phyloP scores from a whole-genome alignment of 2,329 filamentous ascomycete species.

The Apiospora rasikravindrae region DNA sequence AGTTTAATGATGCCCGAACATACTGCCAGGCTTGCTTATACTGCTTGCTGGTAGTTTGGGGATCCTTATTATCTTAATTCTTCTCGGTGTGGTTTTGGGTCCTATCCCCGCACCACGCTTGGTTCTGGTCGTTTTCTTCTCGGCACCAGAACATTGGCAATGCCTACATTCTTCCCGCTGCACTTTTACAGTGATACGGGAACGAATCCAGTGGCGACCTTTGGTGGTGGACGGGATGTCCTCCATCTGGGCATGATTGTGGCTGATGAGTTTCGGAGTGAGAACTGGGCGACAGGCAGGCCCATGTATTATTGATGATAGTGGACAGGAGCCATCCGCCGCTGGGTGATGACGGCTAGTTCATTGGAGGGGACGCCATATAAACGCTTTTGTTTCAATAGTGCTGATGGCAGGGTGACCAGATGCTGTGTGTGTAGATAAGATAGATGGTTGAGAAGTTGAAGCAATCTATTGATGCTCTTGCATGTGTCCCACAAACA shows the following conservation, averaged over 20 bases:
- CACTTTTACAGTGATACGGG: neutral
- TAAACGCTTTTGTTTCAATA: neutral
- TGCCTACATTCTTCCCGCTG: neutral
- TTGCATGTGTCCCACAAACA: neutral
- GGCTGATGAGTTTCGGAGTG: conserved; percentile 1
- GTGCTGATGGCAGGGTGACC: neutral
- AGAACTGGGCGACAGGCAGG: neutral
- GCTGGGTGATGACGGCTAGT: conserved; percentile 1
- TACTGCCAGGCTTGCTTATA: neutral
- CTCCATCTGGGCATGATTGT: neutral
- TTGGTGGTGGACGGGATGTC: neutral
- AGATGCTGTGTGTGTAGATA: conserved; percentile 11
- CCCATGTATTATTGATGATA: conserved; percentile 5
- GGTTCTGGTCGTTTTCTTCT: neutral
- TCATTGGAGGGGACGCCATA: neutral
- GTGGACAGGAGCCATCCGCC: conserved; percentile 1
- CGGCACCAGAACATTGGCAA: conserved; percentile 2
- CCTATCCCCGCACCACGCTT: neutral
- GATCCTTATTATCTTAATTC: conserved; percentile 4
- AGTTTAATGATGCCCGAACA: conserved; percentile 13
- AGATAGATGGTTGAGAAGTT: conserved; percentile 7
- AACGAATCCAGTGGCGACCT: neutral
- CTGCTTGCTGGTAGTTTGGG: conserved; percentile 1
- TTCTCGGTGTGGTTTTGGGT: neutral
- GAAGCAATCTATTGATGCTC: conserved; percentile 1